Percentiles rank a stretch among this genome's conserved stretches.
phyloP scores from a whole-genome alignment of 805 yeast species.

The Barnettozyma botsteinii region DNA sequence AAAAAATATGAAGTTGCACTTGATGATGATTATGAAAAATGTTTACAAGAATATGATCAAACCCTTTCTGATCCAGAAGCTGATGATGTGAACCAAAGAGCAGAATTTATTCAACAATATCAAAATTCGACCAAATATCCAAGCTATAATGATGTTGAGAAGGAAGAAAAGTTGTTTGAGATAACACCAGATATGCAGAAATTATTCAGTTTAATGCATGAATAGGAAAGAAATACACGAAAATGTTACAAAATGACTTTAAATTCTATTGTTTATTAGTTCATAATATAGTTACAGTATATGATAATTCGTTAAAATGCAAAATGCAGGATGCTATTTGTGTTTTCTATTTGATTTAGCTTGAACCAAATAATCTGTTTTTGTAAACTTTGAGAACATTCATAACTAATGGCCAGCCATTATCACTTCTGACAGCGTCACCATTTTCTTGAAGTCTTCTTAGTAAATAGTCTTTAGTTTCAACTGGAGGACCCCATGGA shows the following conservation, averaged over 20 bases:
- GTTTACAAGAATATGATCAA: too few relatives aligned
- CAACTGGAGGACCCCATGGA: constrained; percentile 96
- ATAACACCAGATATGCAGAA: not conserved
- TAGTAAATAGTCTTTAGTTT: constrained; percentile 82
- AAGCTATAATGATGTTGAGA: constrained; percentile 1
- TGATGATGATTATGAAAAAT: too few relatives aligned
- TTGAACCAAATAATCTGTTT: constrained; percentile 23
- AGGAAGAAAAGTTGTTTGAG: not conserved
- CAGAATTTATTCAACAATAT: too few relatives aligned
- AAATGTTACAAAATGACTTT: too few relatives aligned
- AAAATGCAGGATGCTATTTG: not conserved
- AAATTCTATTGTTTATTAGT: not conserved
- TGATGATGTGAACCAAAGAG: too few relatives aligned
- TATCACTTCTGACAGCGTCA: constrained; percentile 83
- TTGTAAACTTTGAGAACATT: constrained; percentile 39
- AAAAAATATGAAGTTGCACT: not conserved
- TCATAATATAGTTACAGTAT: not conserved
- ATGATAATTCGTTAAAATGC: not conserved
- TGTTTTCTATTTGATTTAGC: not conserved
- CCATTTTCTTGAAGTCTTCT: constrained; percentile 95
- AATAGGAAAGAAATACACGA: too few relatives aligned
- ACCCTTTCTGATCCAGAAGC: too few relatives aligned
- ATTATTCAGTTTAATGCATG: too few relatives aligned
- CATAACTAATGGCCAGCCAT: constrained; percentile 68
- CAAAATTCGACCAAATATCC: too few relatives aligned